Percentiles rank a stretch among this genome's conserved stretches.
Evolutionary conservation across 2,329 filamentous ascomycete genomes (phyloP).

Genomic region (Arthrobotrys pseudoclavata): DNA sequence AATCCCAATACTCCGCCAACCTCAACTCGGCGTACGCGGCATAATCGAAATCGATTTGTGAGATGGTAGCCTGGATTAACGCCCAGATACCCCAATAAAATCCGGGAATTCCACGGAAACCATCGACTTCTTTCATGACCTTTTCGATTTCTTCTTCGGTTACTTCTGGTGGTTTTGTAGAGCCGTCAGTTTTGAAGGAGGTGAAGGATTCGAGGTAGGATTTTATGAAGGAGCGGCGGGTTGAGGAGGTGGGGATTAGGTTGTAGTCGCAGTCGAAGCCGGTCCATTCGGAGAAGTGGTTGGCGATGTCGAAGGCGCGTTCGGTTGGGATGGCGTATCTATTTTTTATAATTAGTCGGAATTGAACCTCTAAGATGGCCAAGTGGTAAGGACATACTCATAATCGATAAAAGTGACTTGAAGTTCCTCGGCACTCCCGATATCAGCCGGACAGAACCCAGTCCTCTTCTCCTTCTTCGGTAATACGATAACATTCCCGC

Average conservation of each 20-base stretch:
- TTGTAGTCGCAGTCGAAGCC: conserved; percentile 94
- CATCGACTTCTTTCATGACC: conserved; percentile 84
- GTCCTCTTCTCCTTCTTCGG: conserved; percentile 67
- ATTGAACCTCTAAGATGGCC: neutral
- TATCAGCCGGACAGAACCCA: conserved; percentile 61
- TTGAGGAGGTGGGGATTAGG: conserved; percentile 81
- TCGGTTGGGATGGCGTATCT: conserved; percentile 90
- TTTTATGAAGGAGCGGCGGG: conserved; percentile 83
- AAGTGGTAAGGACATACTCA: conserved; percentile 70
- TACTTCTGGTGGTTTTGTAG: conserved; percentile 64
- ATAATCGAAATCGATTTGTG: conserved; percentile 97
- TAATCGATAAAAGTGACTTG: conserved; percentile 94
- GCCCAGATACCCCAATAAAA: conserved; percentile 96
- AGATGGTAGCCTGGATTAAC: conserved; percentile 92
- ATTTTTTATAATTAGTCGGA: conserved; percentile 15
- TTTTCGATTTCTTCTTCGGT: conserved; percentile 76
- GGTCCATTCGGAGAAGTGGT: conserved; percentile 98
- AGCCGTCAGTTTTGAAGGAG: conserved; percentile 67
- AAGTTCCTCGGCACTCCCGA: conserved; percentile 65
- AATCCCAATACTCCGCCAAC: conserved; percentile 91
- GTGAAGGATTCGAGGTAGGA: conserved; percentile 86
- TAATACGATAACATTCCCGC: conserved; percentile 92
- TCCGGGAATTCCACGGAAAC: conserved; percentile 88
- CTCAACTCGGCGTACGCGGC: conserved; percentile 88
- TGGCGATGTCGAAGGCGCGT: conserved; percentile 94